Conservation (phyloP, 108 stramenopile species). For the Cyclotella distinguenda region DNA sequence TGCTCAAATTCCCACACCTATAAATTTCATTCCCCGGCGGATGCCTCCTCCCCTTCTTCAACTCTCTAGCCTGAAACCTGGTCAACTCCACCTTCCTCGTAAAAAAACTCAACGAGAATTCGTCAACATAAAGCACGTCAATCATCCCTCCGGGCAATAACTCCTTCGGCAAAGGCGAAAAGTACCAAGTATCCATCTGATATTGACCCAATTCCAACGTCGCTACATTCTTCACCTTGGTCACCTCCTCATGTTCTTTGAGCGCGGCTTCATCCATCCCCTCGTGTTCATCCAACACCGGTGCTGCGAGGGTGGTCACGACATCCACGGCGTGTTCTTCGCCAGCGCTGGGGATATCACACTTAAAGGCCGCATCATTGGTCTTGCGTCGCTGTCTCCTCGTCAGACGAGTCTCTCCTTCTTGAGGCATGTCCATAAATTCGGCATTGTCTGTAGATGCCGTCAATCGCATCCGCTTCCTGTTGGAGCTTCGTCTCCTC, state of each 20-base stretch:
- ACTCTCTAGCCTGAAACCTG: conserved; percentile 73
- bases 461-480: neutral
- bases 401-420: conserved; percentile 10
- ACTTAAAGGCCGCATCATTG: conserved; percentile 5
- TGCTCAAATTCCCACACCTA: conserved; percentile 68
- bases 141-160: conserved; percentile 66
- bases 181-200: conserved; percentile 99
- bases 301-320: conserved; percentile 81
- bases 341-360: neutral
- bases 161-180: conserved; percentile 97
- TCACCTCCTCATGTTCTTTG: conserved; percentile 98
- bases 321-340: conserved; percentile 69
- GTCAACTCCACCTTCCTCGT: conserved; percentile 87
- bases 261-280: conserved; percentile 94
- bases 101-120: conserved; percentile 94
- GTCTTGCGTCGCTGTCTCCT: conserved; percentile 19
- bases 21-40: conserved; percentile 91
- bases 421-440: neutral
- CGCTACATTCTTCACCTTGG: conserved; percentile 96
- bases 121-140: conserved; percentile 96
- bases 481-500: neutral
- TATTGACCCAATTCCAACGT: conserved; percentile 85
- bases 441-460: neutral
- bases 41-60: conserved; percentile 61
- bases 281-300: conserved; percentile 96